A percentile compares a stretch with the other conserved stretches of the same genome.
phyloP scores from a whole-genome alignment of 768 basidiomycete species.

The Tricholoma hemisulphureum region DNA sequence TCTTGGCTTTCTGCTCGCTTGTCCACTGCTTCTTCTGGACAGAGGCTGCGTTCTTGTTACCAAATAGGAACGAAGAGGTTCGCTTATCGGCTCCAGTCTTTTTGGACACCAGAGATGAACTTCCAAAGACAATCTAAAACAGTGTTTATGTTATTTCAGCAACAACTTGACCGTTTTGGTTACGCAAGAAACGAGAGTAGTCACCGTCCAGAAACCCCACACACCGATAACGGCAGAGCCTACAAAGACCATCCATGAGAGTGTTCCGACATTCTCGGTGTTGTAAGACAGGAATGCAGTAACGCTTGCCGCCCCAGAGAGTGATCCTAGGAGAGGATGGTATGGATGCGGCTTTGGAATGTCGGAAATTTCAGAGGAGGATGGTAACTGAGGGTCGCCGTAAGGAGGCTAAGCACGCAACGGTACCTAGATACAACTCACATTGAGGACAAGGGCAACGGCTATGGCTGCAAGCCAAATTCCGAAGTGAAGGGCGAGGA shows the following conservation, averaged over 20 bases:
- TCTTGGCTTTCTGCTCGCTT: constrained; percentile 31
- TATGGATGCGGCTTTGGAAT: constrained; percentile 22
- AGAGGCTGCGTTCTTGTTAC: constrained; percentile 68
- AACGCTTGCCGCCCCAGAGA: constrained; percentile 51
- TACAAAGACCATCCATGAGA: constrained; percentile 51
- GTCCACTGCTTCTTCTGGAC: constrained; percentile 59
- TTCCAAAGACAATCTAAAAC: constrained; percentile 58
- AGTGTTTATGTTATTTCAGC: neutral
- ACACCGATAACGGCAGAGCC: constrained; percentile 53
- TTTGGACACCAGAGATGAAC: constrained; percentile 54
- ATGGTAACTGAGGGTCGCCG: constrained; percentile 31
- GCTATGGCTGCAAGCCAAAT: constrained; percentile 57
- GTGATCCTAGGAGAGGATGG: constrained; percentile 67
- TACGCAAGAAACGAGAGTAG: constrained; percentile 24
- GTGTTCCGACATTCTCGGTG: constrained; percentile 51
- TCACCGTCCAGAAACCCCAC: constrained; percentile 72
- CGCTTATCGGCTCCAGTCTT: constrained; percentile 82
- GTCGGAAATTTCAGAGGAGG: constrained; percentile 36
- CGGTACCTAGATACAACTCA: constrained; percentile 27
- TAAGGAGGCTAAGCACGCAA: constrained; percentile 4
- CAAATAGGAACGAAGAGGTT: constrained; percentile 77
- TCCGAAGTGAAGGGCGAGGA: constrained; percentile 66
- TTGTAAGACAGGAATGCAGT: constrained; percentile 70
- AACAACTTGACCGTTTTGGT: neutral
- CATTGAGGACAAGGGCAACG: constrained; percentile 58